Conservation (phyloP, 768 basidiomycete genomes). For the Brasilioporus rufonigricans region DNA sequence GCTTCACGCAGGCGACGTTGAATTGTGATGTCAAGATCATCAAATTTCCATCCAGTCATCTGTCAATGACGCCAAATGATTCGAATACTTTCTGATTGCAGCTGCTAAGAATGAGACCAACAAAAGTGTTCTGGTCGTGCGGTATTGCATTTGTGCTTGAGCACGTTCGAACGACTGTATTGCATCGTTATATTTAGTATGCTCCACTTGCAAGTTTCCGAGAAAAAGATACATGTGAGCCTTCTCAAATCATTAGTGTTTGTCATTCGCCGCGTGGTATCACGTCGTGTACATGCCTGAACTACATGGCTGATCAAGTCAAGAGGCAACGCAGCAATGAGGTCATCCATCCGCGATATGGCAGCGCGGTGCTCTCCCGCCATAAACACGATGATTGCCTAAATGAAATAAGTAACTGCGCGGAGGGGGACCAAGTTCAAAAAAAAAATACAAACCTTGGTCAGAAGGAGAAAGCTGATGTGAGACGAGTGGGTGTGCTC, state of each 20-base stretch:
- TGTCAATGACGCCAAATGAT: background rate
- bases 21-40: background rate
- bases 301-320: background rate
- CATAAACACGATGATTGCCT: slow-evolving; percentile 8
- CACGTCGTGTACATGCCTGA: background rate
- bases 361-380: slow-evolving; percentile 5
- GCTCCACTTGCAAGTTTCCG: background rate
- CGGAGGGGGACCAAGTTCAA: background rate
- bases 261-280: too few species aligned
- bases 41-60: slow-evolving; percentile 9
- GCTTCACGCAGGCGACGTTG: background rate
- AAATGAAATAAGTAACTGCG: background rate
- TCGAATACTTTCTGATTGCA: background rate
- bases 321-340: background rate
- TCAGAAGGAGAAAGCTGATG: background rate
- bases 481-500: background rate
- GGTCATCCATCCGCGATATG: slow-evolving; percentile 1
- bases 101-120: background rate
- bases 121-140: background rate
- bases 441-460: background rate
- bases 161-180: background rate
- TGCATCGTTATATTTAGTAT: background rate
- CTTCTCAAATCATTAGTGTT: background rate
- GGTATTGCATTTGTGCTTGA: background rate
- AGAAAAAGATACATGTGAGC: background rate